Base-by-base conservation (phyloP, 2,329 filamentous ascomycete species). In the Cordyceps tenuipes region DNA sequence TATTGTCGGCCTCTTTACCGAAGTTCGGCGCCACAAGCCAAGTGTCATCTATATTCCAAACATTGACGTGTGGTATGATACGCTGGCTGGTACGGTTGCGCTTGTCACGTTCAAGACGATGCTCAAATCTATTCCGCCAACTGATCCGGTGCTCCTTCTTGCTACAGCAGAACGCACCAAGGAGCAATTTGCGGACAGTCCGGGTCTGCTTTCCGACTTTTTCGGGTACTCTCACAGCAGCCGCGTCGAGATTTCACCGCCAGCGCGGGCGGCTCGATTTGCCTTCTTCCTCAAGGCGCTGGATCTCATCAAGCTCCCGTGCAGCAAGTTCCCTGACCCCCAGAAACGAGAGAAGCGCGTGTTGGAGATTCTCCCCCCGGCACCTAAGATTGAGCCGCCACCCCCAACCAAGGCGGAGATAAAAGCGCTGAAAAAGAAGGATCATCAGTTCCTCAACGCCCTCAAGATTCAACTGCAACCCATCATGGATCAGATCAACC, bases 401-500 rank as follows among this genome's bases (percentile, higher is more conserved):
- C 77, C 83, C 50, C 81, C 84, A 2, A 88, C 86, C 31, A 92
- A 91, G 70, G 89, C 89, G 59, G 90, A 97, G 68, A 81, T 89
- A 62, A 91, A 91, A 70, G 84, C 82, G 2, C 85, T 93, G 70
- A 89, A 88, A 73, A 89, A 91, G 73, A 84, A 84, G 63, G 95
- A 99, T 69, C 86, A 90, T 53, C 86, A 93, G 64, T 84, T 87
- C 12, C 80, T 97, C 58, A 97, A 97, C 70, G 78, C 88, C 61
- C 78, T 99, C 64, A 99, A 97, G 76, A 86, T 96, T 44, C 80
- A 88, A 57, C 85, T 99, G 59, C 92, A 97, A 72, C 91, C 90
- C 2, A 90, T 97, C 66, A 97, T 99, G 91, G 93, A 99, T 66
- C 91, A 97, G 73, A 90, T 99, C 70, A 94, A 96, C 72, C 80